phyloP scores from a whole-genome alignment of 495 filamentous ascomycete species.

The Neurospora africana region DNA sequence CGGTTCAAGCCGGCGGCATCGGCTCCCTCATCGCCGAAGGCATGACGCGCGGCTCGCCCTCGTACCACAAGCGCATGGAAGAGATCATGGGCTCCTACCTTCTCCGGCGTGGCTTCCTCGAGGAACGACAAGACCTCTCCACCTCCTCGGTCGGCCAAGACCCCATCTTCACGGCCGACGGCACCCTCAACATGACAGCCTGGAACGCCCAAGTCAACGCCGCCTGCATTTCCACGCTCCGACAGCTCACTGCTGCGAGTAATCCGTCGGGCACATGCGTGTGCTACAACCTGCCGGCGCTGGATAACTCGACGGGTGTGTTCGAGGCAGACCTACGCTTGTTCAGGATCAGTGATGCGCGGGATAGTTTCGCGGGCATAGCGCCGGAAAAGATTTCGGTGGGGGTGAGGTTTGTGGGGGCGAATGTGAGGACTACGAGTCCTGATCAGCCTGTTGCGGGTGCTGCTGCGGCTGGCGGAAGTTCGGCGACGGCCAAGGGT shows the following conservation, averaged over 20 bases:
- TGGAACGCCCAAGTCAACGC: slow-evolving; percentile 43
- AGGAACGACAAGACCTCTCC: slow-evolving; percentile 8
- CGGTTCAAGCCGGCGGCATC: slow-evolving; percentile 19
- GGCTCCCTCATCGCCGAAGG: slow-evolving; percentile 16
- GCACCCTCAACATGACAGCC: slow-evolving; percentile 28
- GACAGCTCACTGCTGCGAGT: slow-evolving; percentile 35
- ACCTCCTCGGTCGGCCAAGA: slow-evolving; percentile 1
- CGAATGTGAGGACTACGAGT: slow-evolving; percentile 28
- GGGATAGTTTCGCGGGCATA: slow-evolving; percentile 47
- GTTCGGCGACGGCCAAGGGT: background rate
- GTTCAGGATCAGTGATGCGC: slow-evolving; percentile 49
- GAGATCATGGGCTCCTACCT: slow-evolving; percentile 18
- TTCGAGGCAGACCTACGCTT: slow-evolving; percentile 64
- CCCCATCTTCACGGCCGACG: slow-evolving; percentile 20
- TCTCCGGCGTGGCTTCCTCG: slow-evolving; percentile 8
- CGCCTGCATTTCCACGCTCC: slow-evolving; percentile 42
- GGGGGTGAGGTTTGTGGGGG: slow-evolving; percentile 47
- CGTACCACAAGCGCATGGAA: slow-evolving; percentile 14
- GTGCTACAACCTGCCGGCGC: slow-evolving; percentile 63
- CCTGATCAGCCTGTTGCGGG: slow-evolving; percentile 6
- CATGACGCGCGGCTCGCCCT: slow-evolving; percentile 12
- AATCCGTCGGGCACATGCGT: slow-evolving; percentile 66
- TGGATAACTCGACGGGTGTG: slow-evolving; percentile 50
- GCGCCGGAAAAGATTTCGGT: slow-evolving; percentile 44
- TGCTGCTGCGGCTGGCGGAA: background rate